phyloP scores from a whole-genome alignment of 768 basidiomycete genomes.

The Trametes cingulata region DNA sequence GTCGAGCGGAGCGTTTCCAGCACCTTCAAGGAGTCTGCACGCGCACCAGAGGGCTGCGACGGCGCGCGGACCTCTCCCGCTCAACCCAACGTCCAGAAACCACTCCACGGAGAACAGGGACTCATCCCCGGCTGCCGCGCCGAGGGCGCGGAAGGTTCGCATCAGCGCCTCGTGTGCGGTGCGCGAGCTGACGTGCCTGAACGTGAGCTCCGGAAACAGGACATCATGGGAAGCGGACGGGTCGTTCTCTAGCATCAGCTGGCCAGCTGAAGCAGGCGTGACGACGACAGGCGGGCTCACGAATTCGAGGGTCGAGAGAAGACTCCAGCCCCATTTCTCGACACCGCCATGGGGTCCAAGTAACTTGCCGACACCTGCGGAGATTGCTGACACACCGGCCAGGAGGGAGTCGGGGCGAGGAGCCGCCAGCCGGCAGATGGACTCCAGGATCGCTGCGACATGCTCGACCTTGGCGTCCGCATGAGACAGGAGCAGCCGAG shows the following conservation, averaged over 20 bases:
- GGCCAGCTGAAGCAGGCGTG: constrained; percentile 49
- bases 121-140: constrained; percentile 64
- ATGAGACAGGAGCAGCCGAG: constrained; percentile 66
- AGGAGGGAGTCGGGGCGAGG: neutral
- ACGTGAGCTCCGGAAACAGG: constrained; percentile 59
- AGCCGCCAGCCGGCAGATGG: constrained; percentile 59
- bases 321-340: constrained; percentile 89
- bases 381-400: constrained; percentile 42
- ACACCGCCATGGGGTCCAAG: constrained; percentile 83
- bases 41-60: constrained; percentile 87
- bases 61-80: constrained; percentile 45
- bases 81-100: constrained; percentile 59
- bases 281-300: constrained; percentile 50
- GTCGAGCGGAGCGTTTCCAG: constrained; percentile 49
- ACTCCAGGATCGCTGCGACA: constrained; percentile 63
- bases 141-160: constrained; percentile 73
- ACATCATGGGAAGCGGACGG: constrained; percentile 36
- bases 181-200: constrained; percentile 56
- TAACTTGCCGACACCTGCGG: constrained; percentile 56
- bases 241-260: constrained; percentile 56
- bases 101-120: constrained; percentile 83
- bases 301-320: constrained; percentile 83
- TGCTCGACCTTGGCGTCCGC: constrained; percentile 78
- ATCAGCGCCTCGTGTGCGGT: constrained; percentile 57
- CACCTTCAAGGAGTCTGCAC: constrained; percentile 72